A percentile compares a stretch with the other conserved stretches of the same genome.
phyloP scores from a whole-genome alignment of 2,329 filamentous ascomycete species.

The Fusarium musae region DNA sequence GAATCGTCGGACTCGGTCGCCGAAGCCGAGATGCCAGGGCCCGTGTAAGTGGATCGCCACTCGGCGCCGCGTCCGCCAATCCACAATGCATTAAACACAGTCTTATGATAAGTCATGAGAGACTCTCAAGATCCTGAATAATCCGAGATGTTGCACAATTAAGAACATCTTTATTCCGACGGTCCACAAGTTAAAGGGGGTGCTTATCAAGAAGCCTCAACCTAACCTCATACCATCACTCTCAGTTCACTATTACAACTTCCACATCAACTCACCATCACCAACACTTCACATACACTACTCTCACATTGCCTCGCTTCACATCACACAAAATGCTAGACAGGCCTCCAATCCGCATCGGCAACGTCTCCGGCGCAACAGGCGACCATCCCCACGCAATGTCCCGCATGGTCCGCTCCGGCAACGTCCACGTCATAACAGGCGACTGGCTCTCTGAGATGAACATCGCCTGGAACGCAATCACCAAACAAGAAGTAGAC shows the following conservation, averaged over 20 bases:
- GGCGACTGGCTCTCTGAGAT: slow-evolving; percentile 57
- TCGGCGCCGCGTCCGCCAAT: slow-evolving; percentile 28
- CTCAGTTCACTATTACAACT: neutral
- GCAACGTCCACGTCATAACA: slow-evolving; percentile 51
- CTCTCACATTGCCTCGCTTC: neutral
- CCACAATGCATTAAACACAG: neutral
- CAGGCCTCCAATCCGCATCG: slow-evolving; percentile 47
- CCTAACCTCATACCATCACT: neutral
- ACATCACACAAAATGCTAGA: slow-evolving; percentile 38
- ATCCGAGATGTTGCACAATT: neutral
- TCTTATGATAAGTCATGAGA: slow-evolving; percentile 8
- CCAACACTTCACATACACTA: neutral
- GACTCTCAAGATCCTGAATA: neutral
- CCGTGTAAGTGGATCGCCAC: slow-evolving; percentile 21
- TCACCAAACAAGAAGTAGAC: slow-evolving; percentile 49
- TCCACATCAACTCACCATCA: neutral
- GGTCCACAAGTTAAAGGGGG: neutral
- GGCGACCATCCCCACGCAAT: slow-evolving; percentile 50
- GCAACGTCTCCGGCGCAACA: slow-evolving; percentile 50
- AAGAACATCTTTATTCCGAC: neutral
- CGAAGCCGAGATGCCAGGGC: slow-evolving; percentile 11
- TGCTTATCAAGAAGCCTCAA: neutral
- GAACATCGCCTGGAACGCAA: slow-evolving; percentile 61
- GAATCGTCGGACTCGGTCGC: slow-evolving; percentile 26
- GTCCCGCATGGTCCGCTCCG: slow-evolving; percentile 47